Conservation (phyloP, 106 monocot genomes). For the Dioscorea dumetorum region DNA sequence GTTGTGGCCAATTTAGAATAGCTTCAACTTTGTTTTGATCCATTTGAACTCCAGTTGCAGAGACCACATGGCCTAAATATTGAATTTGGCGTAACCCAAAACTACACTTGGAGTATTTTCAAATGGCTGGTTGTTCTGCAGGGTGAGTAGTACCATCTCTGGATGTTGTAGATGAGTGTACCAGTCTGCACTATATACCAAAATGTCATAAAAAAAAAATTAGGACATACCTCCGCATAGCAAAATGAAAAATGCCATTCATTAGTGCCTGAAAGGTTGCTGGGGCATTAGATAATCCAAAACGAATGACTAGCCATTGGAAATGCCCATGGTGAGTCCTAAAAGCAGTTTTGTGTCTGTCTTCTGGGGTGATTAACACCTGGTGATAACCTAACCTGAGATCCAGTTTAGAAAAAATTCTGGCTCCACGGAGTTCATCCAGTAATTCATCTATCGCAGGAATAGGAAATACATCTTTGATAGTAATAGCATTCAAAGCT, state of each 20-base stretch:
- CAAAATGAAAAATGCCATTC: background rate
- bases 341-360: conserved; percentile 5
- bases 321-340: background rate
- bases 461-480: background rate
- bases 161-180: background rate
- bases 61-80: background rate
- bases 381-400: background rate
- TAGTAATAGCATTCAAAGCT: background rate
- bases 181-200: background rate
- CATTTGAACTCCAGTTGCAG: background rate
- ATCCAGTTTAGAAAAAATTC: background rate
- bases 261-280: background rate
- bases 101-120: background rate
- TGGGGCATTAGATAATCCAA: background rate
- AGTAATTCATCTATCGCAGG: background rate
- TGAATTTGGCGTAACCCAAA: background rate
- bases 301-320: background rate
- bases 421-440: background rate
- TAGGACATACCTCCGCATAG: background rate
- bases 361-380: background rate
- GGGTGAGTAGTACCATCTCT: background rate
- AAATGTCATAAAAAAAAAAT: background rate
- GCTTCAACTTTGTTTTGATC: background rate
- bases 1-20: background rate
- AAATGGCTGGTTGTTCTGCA: background rate